Evolutionary conservation across 257 asterid species (phyloP).

Genomic region (Marsdenia floribunda): DNA sequence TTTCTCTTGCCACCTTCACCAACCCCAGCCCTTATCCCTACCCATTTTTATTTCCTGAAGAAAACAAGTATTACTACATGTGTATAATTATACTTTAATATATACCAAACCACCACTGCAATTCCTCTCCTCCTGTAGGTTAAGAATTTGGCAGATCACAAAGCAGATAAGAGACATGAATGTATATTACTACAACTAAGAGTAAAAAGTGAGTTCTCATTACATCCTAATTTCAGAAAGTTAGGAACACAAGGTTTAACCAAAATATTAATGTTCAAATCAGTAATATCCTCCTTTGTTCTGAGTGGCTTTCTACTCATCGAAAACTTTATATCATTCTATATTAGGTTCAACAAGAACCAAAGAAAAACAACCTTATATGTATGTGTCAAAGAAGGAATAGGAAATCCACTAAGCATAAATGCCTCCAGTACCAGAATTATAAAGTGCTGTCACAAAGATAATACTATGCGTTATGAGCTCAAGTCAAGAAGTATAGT

Average conservation of each 20-base stretch:
- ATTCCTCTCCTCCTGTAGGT: background rate
- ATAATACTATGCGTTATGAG: slow-evolving; percentile 9
- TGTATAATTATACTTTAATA: background rate
- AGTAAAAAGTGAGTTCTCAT: background rate
- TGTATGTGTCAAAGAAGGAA: background rate
- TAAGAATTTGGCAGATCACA: background rate
- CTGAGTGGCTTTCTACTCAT: slow-evolving; percentile 9
- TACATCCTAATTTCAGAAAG: background rate
- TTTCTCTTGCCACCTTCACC: background rate
- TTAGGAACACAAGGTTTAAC: background rate
- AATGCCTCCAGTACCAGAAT: background rate
- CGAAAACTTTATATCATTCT: background rate
- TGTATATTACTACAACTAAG: background rate
- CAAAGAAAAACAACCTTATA: background rate
- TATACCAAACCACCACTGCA: background rate
- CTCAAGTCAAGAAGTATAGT: background rate
- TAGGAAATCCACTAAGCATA: slow-evolving; percentile 5
- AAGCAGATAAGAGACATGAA: background rate
- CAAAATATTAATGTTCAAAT: background rate
- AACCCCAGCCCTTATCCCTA: background rate
- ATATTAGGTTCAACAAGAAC: background rate
- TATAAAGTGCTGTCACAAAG: slow-evolving; percentile 5
- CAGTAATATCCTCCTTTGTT: background rate
- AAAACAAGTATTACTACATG: too few relatives aligned
- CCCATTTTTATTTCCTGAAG: background rate